Evolutionary conservation across 2,329 filamentous ascomycete genomes (phyloP).

Genomic region (Phialemonium atrogriseum): DNA sequence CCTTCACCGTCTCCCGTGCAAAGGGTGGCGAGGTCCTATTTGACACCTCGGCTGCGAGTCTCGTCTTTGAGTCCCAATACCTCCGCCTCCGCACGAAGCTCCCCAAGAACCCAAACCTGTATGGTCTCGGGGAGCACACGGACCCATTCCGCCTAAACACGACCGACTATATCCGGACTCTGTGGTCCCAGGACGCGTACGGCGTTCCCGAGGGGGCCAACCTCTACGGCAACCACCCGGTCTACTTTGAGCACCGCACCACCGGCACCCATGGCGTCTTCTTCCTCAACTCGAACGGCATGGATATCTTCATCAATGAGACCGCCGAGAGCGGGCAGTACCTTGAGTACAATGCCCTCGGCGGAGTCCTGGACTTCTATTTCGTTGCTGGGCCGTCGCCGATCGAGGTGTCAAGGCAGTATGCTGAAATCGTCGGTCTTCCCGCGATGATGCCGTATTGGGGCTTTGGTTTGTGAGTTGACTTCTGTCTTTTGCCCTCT

Average conservation of each 20-base stretch:
- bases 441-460: slow-evolving; percentile 58
- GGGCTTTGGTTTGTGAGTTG: slow-evolving; percentile 53
- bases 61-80: slow-evolving; percentile 75
- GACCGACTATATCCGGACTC: slow-evolving; percentile 59
- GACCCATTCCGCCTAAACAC: slow-evolving; percentile 62
- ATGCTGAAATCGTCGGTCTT: slow-evolving; percentile 45
- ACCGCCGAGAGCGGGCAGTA: slow-evolving; percentile 52
- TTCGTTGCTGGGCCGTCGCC: slow-evolving; percentile 53
- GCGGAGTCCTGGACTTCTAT: slow-evolving; percentile 68
- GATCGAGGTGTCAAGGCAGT: slow-evolving; percentile 50
- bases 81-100: slow-evolving; percentile 63
- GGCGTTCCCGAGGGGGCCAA: slow-evolving; percentile 53
- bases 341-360: slow-evolving; percentile 72
- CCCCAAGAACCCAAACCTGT: slow-evolving; percentile 61
- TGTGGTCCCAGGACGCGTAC: slow-evolving; percentile 64
- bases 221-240: slow-evolving; percentile 64
- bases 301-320: slow-evolving; percentile 69
- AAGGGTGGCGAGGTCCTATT: slow-evolving; percentile 49
- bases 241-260: slow-evolving; percentile 67
- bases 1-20: slow-evolving; percentile 29
- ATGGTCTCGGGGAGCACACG: slow-evolving; percentile 72
- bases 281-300: slow-evolving; percentile 64
- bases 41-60: slow-evolving; percentile 55
- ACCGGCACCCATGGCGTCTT: slow-evolving; percentile 56
- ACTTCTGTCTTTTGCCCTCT: too few species aligned